Evolutionary conservation across 2,329 filamentous ascomycete genomes (phyloP).

Genomic region (Colletotrichum gloeosporioides): DNA sequence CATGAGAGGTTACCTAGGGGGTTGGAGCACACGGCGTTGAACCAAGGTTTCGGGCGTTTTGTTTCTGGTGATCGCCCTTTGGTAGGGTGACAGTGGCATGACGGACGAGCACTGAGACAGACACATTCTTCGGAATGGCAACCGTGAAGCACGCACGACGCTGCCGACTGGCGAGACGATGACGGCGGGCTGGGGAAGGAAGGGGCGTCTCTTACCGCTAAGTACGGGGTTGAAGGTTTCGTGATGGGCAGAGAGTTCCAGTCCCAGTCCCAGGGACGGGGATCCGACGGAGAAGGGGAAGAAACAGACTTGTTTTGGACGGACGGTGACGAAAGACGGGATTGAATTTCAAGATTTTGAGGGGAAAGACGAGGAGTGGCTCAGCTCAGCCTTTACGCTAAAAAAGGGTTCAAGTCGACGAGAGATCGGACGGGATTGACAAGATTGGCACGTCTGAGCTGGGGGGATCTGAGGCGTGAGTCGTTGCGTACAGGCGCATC

Average conservation of each 20-base stretch:
- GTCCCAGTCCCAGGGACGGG: neutral
- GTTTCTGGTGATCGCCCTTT: neutral
- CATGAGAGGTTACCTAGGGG: neutral
- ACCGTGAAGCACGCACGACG: neutral
- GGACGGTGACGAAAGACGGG: neutral
- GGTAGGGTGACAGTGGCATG: neutral
- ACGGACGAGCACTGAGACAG: neutral
- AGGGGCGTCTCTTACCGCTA: neutral
- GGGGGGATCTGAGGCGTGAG: slow-evolving; percentile 6
- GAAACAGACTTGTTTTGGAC: neutral
- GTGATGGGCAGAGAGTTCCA: neutral
- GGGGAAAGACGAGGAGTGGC: neutral
- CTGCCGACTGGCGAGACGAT: neutral
- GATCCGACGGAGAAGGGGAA: neutral
- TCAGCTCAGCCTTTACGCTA: neutral
- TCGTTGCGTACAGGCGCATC: neutral
- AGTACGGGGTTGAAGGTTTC: neutral
- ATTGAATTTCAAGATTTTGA: slow-evolving; percentile 4
- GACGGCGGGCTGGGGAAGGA: neutral
- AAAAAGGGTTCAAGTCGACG: neutral
- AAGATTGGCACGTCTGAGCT: neutral
- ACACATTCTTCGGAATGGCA: neutral
- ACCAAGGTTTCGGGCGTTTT: neutral
- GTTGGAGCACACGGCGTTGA: neutral
- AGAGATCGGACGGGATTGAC: slow-evolving; percentile 21